These are phyloP conservation scores for Hyaloscypha hepaticicola DNA, from an alignment of 495 filamentous ascomycete genomes.

Conservation along the genomic window DNA sequence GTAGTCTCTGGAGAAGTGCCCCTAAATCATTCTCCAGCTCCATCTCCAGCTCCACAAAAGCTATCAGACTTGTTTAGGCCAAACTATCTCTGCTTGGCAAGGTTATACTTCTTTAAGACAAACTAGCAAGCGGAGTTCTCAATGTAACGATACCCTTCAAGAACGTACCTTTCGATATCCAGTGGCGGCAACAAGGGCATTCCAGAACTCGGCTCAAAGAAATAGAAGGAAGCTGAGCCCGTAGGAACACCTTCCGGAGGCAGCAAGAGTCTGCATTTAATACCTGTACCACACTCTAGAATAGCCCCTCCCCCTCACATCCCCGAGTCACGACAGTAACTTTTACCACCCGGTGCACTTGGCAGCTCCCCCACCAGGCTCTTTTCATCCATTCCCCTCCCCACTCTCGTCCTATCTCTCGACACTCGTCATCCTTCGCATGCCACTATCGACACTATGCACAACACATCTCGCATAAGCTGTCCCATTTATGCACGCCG, in stretches of 20 bases:
- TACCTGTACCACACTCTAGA: neutral
- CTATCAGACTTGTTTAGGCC: neutral
- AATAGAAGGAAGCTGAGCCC: neutral
- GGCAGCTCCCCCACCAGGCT: neutral
- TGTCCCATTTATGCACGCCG: neutral
- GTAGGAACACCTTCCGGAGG: neutral
- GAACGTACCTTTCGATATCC: neutral
- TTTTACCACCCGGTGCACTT: too few relatives aligned
- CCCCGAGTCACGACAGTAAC: too few relatives aligned
- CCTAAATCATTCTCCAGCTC: neutral
- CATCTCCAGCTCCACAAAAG: neutral
- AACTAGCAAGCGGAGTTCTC: neutral
- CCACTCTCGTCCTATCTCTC: neutral
- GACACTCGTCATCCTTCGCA: too few relatives aligned
- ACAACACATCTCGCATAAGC: neutral
- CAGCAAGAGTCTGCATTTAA: neutral
- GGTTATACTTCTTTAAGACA: neutral
- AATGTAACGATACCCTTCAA: neutral
- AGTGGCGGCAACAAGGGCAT: neutral
- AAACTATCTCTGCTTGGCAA: neutral
- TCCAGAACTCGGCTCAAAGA: neutral
- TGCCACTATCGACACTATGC: too few relatives aligned
- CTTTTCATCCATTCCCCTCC: neutral
- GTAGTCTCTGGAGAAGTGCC: neutral
- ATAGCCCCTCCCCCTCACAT: neutral